A percentile compares a stretch with the other conserved stretches of the same genome.
These are phyloP conservation scores for Alternaria sp. DNA, from an alignment of 2,329 filamentous ascomycete genomes.

Conservation along the genomic window DNA sequence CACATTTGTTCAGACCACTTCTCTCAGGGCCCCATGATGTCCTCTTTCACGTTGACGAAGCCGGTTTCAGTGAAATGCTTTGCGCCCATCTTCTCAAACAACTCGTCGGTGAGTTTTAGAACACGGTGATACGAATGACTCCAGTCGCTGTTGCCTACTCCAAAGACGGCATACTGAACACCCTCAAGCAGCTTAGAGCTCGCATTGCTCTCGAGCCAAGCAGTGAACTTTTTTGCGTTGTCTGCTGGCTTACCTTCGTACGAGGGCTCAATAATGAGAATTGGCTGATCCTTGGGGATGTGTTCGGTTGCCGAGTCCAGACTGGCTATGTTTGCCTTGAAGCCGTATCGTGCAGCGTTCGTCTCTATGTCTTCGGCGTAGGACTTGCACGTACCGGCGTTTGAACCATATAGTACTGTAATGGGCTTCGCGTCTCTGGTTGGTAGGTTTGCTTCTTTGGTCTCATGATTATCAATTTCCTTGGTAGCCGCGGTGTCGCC, in stretches of 20 bases:
- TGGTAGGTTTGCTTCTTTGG: neutral
- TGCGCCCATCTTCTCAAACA: conserved; percentile 63
- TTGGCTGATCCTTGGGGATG: conserved; percentile 67
- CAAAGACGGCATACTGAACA: conserved; percentile 73
- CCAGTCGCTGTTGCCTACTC: conserved; percentile 69
- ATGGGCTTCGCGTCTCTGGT: conserved; percentile 56
- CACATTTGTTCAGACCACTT: conserved; percentile 18
- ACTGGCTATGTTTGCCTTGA: conserved; percentile 47
- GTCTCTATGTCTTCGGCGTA: conserved; percentile 70
- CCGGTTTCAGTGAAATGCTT: conserved; percentile 21
- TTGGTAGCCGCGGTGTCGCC: neutral
- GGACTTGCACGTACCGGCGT: conserved; percentile 77
- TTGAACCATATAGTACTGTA: conserved; percentile 76
- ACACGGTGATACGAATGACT: conserved; percentile 70
- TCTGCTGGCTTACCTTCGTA: conserved; percentile 79
- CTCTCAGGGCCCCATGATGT: conserved; percentile 16
- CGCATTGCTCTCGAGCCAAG: conserved; percentile 68
- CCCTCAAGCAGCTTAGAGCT: conserved; percentile 59
- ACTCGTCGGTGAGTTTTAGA: conserved; percentile 68
- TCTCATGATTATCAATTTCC: neutral
- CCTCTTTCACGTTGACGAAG: conserved; percentile 17
- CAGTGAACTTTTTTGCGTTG: conserved; percentile 73
- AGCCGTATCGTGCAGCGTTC: conserved; percentile 68
- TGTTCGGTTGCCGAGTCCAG: conserved; percentile 70
- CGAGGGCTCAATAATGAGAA: conserved; percentile 72